Evolutionary conservation across 805 yeast genomes (phyloP), one percentile per base, ranked within the genome.

Genomic region (Saccharomyces cerevisiae): DNA sequence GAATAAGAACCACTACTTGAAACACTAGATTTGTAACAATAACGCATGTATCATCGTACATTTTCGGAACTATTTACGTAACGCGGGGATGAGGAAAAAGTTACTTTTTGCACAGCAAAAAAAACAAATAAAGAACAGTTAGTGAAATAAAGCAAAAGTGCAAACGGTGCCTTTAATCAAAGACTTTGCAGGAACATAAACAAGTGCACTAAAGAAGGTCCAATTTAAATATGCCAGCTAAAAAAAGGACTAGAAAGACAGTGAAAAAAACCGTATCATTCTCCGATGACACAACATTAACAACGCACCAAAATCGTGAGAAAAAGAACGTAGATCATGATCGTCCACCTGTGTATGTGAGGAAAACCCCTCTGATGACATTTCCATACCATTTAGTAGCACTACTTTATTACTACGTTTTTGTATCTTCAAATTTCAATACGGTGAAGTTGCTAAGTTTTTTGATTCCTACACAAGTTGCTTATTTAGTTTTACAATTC

Each of bases 401-500:
- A 2, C 67, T 77, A 51, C 47, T 68, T 6, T 66, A 69, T 41
- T 75, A 69, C 50, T 64, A 65, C 29, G 59, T 76, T 11, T 61
- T 61, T 41, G 3, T 61, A 4, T 62, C 67, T 1, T 62, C 71
- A 4, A 52, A 55, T 6, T 68, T 67, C 47, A 66, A 71, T 28
- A 49, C 59, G 2, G 47, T 55, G 1, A 69, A 63, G 1, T 55
- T 75, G 46, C 55, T 68, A 17, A 55, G 55, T 13, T 58, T 69
- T 3, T 59, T 73, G 30, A 58, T 67, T 17, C 69, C 73, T 2
- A 31, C 65, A 21, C 79, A 76, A 53, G 51, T 70, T n/a, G 53
- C 63, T 2, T 75, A 73, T 52, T 64, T 74, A 31, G 57, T 68
- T 14, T 60, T 70, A 14, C 67, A 73, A 47, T 63, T 71, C 54